These are phyloP conservation scores for Silene conica DNA, from an alignment of 148 eudicot species.

Conservation along the genomic window DNA sequence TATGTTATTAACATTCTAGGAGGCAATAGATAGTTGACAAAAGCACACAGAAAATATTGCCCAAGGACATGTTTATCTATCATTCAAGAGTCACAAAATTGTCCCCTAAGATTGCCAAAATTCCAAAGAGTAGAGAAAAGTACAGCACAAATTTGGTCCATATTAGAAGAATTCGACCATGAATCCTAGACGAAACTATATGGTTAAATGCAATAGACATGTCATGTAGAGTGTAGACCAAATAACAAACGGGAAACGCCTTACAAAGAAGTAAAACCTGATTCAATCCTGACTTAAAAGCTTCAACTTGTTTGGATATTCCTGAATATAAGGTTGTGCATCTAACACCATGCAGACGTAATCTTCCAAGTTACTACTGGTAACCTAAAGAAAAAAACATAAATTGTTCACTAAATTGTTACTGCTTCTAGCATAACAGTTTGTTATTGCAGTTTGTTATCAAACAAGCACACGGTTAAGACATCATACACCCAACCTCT, in stretches of 20 bases:
- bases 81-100: background rate
- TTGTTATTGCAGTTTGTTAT: too few species aligned
- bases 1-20: background rate
- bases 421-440: too few species aligned
- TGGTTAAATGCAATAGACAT: background rate
- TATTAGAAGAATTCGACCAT: too few species aligned
- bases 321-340: conserved; percentile 80
- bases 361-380: conserved; percentile 60
- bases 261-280: conserved; percentile 44
- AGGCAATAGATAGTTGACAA: background rate
- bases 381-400: conserved; percentile 44
- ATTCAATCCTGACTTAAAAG: conserved; percentile 81
- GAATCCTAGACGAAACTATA: background rate
- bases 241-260: conserved; percentile 1
- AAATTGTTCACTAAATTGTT: too few species aligned
- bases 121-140: background rate
- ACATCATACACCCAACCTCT: too few species aligned
- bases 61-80: background rate
- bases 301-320: conserved; percentile 77
- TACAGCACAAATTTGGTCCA: too few species aligned
- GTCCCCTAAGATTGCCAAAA: background rate
- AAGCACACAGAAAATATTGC: background rate
- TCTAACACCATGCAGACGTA: conserved; percentile 63
- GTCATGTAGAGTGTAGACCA: background rate
- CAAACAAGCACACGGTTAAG: too few species aligned